Evolutionary conservation across 192 early-diverging fungal genomes (phyloP).

Genomic region (Linnemannia hyalina): DNA sequence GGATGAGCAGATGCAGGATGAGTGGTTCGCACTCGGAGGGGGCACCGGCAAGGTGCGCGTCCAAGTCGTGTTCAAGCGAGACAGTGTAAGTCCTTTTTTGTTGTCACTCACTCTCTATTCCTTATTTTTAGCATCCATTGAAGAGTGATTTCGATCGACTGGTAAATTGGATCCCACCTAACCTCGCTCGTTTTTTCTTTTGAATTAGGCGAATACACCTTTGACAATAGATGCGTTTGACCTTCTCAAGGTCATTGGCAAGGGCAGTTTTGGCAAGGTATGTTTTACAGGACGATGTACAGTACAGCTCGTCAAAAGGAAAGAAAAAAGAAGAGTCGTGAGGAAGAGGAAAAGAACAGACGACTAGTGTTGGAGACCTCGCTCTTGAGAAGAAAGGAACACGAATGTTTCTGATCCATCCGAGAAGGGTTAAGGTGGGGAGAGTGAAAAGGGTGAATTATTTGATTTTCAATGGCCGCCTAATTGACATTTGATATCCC

Average conservation of each 20-base stretch:
- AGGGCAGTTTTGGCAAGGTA: constrained; percentile 98
- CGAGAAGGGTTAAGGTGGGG: not conserved
- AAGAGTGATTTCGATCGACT: not conserved
- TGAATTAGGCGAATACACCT: constrained; percentile 71
- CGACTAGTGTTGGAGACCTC: too few species aligned
- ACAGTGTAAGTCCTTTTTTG: constrained; percentile 60
- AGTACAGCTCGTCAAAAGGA: not conserved
- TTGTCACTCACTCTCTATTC: not conserved
- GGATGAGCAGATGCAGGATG: constrained; percentile 69
- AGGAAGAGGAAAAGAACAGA: not conserved
- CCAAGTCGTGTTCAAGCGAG: constrained; percentile 80
- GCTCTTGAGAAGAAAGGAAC: not conserved
- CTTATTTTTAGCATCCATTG: not conserved
- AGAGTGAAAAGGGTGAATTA: too few species aligned
- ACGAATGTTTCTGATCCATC: not conserved
- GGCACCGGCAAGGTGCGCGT: constrained; percentile 81
- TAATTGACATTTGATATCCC: constrained; percentile 9
- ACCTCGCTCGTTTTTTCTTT: not conserved
- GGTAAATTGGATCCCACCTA: not conserved
- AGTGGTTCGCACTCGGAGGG: constrained; percentile 74
- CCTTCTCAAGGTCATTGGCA: constrained; percentile 95
- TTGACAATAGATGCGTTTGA: constrained; percentile 94
- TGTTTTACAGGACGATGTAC: not conserved
- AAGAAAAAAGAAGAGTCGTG: not conserved
- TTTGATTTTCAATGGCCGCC: constrained; percentile 4